Evolutionary conservation across 2,329 filamentous ascomycete species (phyloP), one percentile per base, ranked within the genome.

Genomic region (Colletotrichum limetticola): DNA sequence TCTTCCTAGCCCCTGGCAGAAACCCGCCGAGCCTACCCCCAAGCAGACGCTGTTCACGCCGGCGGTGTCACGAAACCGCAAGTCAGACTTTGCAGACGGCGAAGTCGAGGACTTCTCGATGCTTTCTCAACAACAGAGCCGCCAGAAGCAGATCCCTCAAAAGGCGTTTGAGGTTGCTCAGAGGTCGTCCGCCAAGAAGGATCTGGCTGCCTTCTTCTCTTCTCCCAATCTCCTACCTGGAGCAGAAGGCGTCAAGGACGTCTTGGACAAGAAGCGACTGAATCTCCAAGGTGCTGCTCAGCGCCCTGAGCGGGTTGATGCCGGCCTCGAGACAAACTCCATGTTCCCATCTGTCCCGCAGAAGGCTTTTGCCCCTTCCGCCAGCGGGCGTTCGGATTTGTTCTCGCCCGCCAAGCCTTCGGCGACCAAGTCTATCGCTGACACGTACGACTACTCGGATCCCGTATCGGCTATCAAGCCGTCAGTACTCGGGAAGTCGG

Each of bases 181-280:
- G 16, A 66, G 59, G 35, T 37, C 60, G 5, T 67, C 68, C 12
- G 62, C 57, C 9, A 74, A 71, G 56, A 73, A 75, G 65, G 86
- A 90, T 65, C 81, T 91, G 2, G 84, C 87, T 6, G 83, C 84
- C 8, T 91, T 91, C 78, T 91, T 91, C 77, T 91, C 89, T 0
- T 91, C 89, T 3, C 89, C 89, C 1, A 85, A 85, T 0, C 75
- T 79, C 8, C 75, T 85, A 30, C 85, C 84, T 2, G 77, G 77
- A 5, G 78, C 78, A 63, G 75, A 77, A 28, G 72, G 71, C 30
- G 67, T 71, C 12, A 62, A 61, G 42, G 37, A 65, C 8, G 62
- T 71, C 11, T 30, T 74, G 19, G 68, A 76, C 28, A 75, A 70
- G 42, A 74, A 60, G 62, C 66, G 74, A 56, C 32, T 67, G 59